Conservation (phyloP, 345 rosid genomes). For the Jatropha curcas region DNA sequence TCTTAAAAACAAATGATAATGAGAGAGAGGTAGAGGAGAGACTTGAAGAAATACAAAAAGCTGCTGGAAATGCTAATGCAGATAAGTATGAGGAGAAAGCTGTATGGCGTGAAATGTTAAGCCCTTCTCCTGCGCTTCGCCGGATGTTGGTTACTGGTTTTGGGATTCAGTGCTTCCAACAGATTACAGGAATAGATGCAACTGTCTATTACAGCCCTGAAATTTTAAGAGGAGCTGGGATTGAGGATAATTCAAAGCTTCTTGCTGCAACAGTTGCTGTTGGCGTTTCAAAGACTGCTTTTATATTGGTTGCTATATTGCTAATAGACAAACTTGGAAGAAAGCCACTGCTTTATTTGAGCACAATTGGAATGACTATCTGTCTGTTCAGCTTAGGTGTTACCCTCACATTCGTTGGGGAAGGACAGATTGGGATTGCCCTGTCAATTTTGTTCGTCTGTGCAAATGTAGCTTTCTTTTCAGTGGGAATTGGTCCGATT, state of each 20-base stretch:
- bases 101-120: conserved; percentile 72
- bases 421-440: conserved; percentile 44
- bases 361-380: conserved; percentile 82
- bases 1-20: conserved; percentile 65
- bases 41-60: conserved; percentile 66
- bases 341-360: conserved; percentile 73
- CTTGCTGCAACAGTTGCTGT: conserved; percentile 79
- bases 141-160: conserved; percentile 71
- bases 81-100: conserved; percentile 59
- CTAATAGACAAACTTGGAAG: conserved; percentile 67
- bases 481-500: conserved; percentile 75
- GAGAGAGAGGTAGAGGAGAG: conserved; percentile 77
- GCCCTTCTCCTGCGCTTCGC: conserved; percentile 66
- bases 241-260: conserved; percentile 52
- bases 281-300: conserved; percentile 64
- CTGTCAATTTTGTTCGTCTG: conserved; percentile 58
- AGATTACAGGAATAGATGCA: conserved; percentile 78
- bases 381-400: conserved; percentile 59
- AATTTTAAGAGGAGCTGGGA: conserved; percentile 66
- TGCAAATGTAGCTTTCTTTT: conserved; percentile 81
- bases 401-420: conserved; percentile 55
- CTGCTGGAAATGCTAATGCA: conserved; percentile 51
- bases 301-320: conserved; percentile 66
- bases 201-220: conserved; percentile 83
- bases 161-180: conserved; percentile 91